These are phyloP conservation scores for Galerina sulciceps DNA, from an alignment of 768 basidiomycete species.

Conservation along the genomic window DNA sequence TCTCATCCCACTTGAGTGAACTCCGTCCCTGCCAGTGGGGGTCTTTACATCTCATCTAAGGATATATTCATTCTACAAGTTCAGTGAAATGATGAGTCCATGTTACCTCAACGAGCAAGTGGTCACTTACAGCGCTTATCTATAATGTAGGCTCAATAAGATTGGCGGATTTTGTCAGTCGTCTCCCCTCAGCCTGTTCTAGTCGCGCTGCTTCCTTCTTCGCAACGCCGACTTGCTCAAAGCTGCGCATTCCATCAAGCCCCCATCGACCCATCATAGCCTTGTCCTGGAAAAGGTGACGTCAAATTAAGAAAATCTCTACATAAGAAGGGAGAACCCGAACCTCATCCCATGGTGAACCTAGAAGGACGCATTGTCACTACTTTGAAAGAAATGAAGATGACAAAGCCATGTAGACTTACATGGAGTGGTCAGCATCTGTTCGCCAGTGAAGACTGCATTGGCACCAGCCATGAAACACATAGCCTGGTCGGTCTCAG, in stretches of 20 bases:
- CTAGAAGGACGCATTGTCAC: slow-evolving; percentile 36
- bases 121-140: not conserved
- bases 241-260: slow-evolving; percentile 87
- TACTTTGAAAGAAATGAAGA: not conserved
- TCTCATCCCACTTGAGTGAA: too few species aligned
- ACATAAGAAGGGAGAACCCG: slow-evolving; percentile 17
- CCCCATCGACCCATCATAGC: slow-evolving; percentile 95
- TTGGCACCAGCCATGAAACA: slow-evolving; percentile 99
- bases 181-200: slow-evolving; percentile 9
- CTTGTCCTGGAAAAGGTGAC: slow-evolving; percentile 65
- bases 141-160: not conserved
- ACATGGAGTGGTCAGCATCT: slow-evolving; percentile 98
- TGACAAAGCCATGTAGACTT: slow-evolving; percentile 34
- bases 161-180: not conserved
- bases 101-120: too few species aligned
- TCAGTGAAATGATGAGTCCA: too few species aligned
- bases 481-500: slow-evolving; percentile 94
- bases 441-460: slow-evolving; percentile 97
- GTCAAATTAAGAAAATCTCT: not conserved
- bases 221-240: slow-evolving; percentile 68
- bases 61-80: too few species aligned
- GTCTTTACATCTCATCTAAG: too few species aligned
- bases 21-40: too few species aligned
- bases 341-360: slow-evolving; percentile 94
- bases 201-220: slow-evolving; percentile 24